Evolutionary conservation across 2,329 filamentous ascomycete genomes (phyloP), one percentile per base, ranked within the genome.

Genomic region (Pyrenochaeta sp.): DNA sequence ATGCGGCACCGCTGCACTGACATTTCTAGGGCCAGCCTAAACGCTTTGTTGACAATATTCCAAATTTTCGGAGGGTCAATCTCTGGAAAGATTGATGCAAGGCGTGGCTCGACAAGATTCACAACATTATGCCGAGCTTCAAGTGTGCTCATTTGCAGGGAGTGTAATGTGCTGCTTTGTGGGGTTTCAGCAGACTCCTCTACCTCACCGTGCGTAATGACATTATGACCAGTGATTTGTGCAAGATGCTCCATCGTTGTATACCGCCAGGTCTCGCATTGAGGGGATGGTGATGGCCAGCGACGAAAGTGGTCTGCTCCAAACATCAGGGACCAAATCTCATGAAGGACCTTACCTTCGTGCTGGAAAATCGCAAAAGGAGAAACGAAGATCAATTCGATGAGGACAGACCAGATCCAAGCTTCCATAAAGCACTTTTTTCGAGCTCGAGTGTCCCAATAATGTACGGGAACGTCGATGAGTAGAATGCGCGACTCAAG

Each of bases 341-440:
- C 6, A 2, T 7, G 1, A 4, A 56, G 9, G 0, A n/a, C 3
- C 0, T 41, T 4, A 11, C 32, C 47, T 0, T 23, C 7, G 0
- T 30, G 2, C 14, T 47, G 56, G 11, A 54, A 56, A 4, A 63
- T 21, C 17, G 17, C 12, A 9, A 20, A 37, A 7, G 35, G 35
- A n/a, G 7, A 2, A 20, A 11, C 35, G 17, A 18, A 56, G 66
- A 4, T 64, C 27, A 0, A 3, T 11, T 0, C 29, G 4, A 7
- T 56, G 11, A 3, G 63, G 1, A 54, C 9, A 3, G 60, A 63
- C 64, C 64, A 65, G 7, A 62, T 30, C 27, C 47, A 58, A 1
- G 58, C 56, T 32, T 67, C 64, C 3, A 64, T 14, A 10, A 62
- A 32, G 5, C 1, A 20, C 30, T 64, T 68, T 33, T 55, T 61